These are phyloP conservation scores for Panicum hallii DNA, from an alignment of 202 grass and related monocot species.

Conservation along the genomic window DNA sequence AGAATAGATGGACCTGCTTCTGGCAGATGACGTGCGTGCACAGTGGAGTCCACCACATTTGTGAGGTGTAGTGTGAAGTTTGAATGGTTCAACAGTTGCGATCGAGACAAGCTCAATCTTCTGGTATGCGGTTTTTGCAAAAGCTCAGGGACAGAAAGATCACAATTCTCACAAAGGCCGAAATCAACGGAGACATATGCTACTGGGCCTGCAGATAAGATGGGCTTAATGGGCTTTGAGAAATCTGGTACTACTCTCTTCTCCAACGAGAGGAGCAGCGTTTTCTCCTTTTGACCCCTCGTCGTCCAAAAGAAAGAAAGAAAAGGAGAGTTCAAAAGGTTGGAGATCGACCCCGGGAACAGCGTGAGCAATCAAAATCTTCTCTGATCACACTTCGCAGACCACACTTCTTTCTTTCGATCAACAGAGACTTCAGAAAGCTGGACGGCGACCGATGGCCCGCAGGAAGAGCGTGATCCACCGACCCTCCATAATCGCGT, in stretches of 20 bases:
- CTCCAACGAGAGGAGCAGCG: not conserved
- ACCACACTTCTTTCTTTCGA: not conserved
- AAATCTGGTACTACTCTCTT: not conserved
- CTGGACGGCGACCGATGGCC: not conserved
- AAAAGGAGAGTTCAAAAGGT: not conserved
- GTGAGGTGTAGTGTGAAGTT: not conserved
- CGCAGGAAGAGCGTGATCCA: constrained; percentile 7
- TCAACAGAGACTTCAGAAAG: not conserved
- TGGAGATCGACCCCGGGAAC: not conserved
- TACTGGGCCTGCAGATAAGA: not conserved
- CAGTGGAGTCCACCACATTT: not conserved
- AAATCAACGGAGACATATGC: not conserved
- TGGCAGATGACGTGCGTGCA: not conserved
- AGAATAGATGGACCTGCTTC: not conserved
- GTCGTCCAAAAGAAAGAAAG: not conserved
- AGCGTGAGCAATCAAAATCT: not conserved
- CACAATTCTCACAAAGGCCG: not conserved
- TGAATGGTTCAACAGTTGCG: not conserved
- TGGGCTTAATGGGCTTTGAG: not conserved
- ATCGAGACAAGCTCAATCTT: not conserved
- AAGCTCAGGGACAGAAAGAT: not conserved
- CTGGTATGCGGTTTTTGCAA: not conserved
- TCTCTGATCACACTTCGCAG: not conserved
- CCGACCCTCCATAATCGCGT: not conserved
- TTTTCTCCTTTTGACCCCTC: not conserved